A percentile compares a stretch with the other conserved stretches of the same genome.
Conservation (phyloP, 192 early-diverging fungal species). For the Rhizophlyctis rosea region DNA sequence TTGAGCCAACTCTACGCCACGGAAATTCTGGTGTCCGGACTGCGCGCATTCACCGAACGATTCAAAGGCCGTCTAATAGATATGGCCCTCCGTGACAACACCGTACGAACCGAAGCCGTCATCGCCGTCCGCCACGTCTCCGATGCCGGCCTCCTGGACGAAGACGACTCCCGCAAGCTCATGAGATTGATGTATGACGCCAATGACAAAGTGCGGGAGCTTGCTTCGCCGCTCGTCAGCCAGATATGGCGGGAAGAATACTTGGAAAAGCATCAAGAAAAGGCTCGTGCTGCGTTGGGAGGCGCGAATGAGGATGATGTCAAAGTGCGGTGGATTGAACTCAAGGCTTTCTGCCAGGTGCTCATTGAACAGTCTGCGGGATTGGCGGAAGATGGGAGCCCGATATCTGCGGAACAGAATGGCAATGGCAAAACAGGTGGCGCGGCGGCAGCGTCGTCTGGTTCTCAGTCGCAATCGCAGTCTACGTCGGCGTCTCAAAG, state of each 20-base stretch:
- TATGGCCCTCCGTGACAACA: slow-evolving; percentile 69
- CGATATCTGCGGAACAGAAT: too few species aligned
- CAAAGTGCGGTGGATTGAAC: slow-evolving; percentile 23
- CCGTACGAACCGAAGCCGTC: slow-evolving; percentile 52
- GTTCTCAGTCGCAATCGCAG: slow-evolving; percentile 19
- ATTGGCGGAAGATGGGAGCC: neutral
- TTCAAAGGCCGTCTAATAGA: slow-evolving; percentile 71
- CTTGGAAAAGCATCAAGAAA: slow-evolving; percentile 23
- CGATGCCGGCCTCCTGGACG: slow-evolving; percentile 58
- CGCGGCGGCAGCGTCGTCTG: neutral
- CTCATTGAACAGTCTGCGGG: neutral
- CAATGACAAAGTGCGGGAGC: slow-evolving; percentile 62
- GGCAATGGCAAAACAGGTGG: too few species aligned
- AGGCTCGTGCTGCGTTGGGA: neutral
- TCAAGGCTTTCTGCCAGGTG: slow-evolving; percentile 32
- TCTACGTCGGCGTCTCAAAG: slow-evolving; percentile 11
- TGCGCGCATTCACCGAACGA: slow-evolving; percentile 63
- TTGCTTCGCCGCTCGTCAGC: slow-evolving; percentile 61
- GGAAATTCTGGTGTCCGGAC: slow-evolving; percentile 51
- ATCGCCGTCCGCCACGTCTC: slow-evolving; percentile 40
- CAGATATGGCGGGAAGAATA: slow-evolving; percentile 49
- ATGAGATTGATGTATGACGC: slow-evolving; percentile 70
- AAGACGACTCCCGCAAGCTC: slow-evolving; percentile 58
- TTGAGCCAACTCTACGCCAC: slow-evolving; percentile 54
- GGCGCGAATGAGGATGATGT: neutral